phyloP scores from a whole-genome alignment of 768 basidiomycete species.

The Boletus subparvulus region DNA sequence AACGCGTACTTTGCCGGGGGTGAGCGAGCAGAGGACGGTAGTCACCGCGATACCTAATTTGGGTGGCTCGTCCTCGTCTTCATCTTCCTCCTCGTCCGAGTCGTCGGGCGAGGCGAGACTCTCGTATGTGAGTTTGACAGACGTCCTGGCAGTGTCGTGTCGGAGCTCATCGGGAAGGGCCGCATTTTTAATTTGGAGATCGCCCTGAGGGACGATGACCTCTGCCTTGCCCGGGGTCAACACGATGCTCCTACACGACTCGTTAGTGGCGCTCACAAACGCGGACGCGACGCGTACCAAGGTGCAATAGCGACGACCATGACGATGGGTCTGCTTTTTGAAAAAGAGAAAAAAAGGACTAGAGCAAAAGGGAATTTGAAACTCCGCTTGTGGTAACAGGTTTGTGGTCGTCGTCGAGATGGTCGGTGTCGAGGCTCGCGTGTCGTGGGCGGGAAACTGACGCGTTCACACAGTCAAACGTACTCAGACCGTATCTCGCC shows the following conservation, averaged over 20 bases:
- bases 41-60: conserved; percentile 39
- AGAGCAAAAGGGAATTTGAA: conserved; percentile 25
- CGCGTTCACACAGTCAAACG: conserved; percentile 71
- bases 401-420: conserved; percentile 34
- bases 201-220: conserved; percentile 57
- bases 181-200: conserved; percentile 80
- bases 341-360: conserved; percentile 5
- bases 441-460: conserved; percentile 3
- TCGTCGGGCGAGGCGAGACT: conserved; percentile 36
- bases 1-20: conserved; percentile 68
- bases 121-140: conserved; percentile 65
- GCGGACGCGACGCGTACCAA: conserved; percentile 47
- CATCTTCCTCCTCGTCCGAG: conserved; percentile 34
- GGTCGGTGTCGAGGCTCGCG: conserved; percentile 43
- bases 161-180: conserved; percentile 73
- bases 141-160: conserved; percentile 58
- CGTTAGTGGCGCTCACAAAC: conserved; percentile 4
- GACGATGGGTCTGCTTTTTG: conserved; percentile 14
- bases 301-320: conserved; percentile 66
- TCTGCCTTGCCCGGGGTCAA: conserved; percentile 58
- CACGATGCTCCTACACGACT: conserved; percentile 53
- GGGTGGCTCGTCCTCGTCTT: conserved; percentile 43
- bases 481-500: conserved; percentile 91
- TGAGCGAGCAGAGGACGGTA: conserved; percentile 75
- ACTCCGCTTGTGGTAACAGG: conserved; percentile 43